Conservation (phyloP, 352 stramenopile species). For the Phytophthora uliginosa region DNA sequence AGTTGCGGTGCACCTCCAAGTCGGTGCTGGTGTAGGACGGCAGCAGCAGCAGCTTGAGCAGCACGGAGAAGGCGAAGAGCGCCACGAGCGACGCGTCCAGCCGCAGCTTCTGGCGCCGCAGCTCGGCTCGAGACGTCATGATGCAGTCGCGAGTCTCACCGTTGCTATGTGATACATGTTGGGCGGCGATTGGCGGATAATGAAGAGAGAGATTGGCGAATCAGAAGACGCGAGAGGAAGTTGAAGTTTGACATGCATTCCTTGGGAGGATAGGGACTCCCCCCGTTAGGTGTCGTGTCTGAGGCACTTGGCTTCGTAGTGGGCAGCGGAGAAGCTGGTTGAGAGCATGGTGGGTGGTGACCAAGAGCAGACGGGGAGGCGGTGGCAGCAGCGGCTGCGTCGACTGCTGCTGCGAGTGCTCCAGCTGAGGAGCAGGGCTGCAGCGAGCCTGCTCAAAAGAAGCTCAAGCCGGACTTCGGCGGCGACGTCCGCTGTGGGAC, state of each 20-base stretch:
- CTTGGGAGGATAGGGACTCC: constrained; percentile 1
- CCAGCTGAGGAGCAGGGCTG: too few species aligned
- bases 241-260: constrained; percentile 31
- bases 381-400: not conserved
- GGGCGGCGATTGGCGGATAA: constrained; percentile 18
- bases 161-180: constrained; percentile 17
- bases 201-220: not conserved
- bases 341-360: not conserved
- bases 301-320: not conserved
- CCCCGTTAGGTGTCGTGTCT: not conserved
- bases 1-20: constrained; percentile 99
- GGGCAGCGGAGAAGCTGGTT: not conserved
- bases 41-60: constrained; percentile 92
- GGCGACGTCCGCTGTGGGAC: not conserved
- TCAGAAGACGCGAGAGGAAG: not conserved
- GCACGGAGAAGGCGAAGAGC: constrained; percentile 61
- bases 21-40: constrained; percentile 97
- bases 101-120: constrained; percentile 23
- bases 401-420: too few species aligned
- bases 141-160: not conserved
- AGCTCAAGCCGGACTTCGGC: not conserved
- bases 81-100: constrained; percentile 56
- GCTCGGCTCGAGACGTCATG: constrained; percentile 25
- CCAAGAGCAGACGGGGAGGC: not conserved
- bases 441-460: not conserved